These are phyloP conservation scores for Trifolium dubium DNA, from an alignment of 306 rosid species.

Conservation along the genomic window DNA sequence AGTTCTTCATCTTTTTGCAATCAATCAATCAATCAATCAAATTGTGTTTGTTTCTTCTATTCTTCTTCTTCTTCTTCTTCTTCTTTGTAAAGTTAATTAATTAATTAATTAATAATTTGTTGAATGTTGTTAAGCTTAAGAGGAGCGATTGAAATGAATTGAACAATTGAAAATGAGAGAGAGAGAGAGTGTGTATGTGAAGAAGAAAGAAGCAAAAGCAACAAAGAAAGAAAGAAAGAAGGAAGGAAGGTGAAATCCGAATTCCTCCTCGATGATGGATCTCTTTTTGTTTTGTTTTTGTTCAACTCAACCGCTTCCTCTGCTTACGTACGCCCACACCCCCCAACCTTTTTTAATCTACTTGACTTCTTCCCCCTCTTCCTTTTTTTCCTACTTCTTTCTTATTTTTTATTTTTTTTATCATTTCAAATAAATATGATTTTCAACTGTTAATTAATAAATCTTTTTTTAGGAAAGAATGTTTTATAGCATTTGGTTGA, in stretches of 20 bases:
- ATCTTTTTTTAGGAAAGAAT: no score
- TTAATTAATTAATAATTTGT: background rate
- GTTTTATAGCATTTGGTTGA: no score
- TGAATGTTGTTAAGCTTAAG: background rate
- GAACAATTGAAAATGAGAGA: background rate
- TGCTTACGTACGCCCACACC: constrained; percentile 34
- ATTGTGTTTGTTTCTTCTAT: background rate
- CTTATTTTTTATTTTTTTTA: no score
- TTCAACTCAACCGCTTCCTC: constrained; percentile 48
- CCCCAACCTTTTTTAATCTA: background rate
- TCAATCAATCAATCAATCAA: no score
- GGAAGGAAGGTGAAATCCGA: constrained; percentile 26
- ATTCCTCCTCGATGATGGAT: background rate
- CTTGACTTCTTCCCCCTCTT: constrained; percentile 3
- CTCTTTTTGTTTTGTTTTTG: background rate
- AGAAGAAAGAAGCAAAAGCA: background rate
- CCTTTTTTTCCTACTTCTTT: background rate
- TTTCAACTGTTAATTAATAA: no score
- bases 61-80: no score
- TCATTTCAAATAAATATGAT: no score
- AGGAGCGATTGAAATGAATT: background rate
- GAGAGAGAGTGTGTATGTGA: background rate
- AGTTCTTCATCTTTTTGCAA: constrained; percentile 58
- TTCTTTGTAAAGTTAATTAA: background rate
- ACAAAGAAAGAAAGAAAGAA: background rate